Conservation (phyloP, 116 monocot genomes). For the Posidonia oceanica region DNA sequence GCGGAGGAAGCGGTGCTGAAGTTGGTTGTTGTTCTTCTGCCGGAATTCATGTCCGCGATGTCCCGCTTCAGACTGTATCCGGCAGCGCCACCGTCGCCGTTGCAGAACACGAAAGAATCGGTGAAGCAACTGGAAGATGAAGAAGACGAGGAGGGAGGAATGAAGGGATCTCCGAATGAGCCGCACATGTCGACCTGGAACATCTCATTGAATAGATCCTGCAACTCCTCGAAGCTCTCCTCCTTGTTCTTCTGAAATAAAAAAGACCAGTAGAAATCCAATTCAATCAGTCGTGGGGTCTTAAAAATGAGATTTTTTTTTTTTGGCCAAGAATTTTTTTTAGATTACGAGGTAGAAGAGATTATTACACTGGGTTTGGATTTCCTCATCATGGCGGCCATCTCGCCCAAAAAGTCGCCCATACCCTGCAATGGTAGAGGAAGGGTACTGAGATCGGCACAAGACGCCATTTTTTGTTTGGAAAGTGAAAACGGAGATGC, state of each 20-base stretch:
- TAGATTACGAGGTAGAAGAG: not conserved
- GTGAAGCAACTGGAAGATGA: not conserved
- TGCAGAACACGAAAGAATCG: constrained; percentile 3
- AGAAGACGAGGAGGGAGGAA: constrained; percentile 1
- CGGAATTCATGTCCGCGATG: constrained; percentile 22
- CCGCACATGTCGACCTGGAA: constrained; percentile 41
- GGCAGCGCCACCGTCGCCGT: not conserved
- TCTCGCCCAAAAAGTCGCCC: constrained; percentile 74
- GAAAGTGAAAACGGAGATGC: not conserved
- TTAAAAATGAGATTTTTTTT: too few species aligned
- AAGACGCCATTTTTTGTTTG: too few species aligned
- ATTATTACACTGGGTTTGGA: constrained; percentile 27
- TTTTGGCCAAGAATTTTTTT: too few species aligned
- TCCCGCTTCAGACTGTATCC: constrained; percentile 24
- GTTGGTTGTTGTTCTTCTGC: not conserved
- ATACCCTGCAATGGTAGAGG: constrained; percentile 30
- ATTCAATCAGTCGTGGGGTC: too few species aligned
- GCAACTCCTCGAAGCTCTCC: constrained; percentile 71
- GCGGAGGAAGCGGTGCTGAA: not conserved
- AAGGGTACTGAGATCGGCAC: not conserved
- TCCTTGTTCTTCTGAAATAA: constrained; percentile 23
- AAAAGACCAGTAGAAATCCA: not conserved
- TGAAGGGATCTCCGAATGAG: constrained; percentile 7
- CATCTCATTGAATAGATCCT: constrained; percentile 72
- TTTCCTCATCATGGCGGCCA: constrained; percentile 84